Base-by-base conservation (phyloP, 2,329 filamentous ascomycete species). In the Sporothrix curviconia region DNA sequence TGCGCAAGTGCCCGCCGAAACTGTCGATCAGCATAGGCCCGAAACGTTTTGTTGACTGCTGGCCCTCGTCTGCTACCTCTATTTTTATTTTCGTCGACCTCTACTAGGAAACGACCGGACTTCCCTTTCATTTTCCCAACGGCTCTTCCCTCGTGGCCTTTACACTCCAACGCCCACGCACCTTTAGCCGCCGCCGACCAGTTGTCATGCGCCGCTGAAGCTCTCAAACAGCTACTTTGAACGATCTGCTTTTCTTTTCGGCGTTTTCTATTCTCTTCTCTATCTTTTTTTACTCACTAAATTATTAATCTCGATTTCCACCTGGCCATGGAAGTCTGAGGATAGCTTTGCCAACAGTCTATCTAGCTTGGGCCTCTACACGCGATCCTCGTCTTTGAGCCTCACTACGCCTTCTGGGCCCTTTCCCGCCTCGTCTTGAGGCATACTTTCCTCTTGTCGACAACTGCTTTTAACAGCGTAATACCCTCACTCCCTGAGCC, bases 1-100 rank as follows among this genome's bases (percentile, higher is more conserved):
- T 19, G 52, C 60, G 62, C 53, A 47, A 43, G 55, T 32, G 28
- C 63, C 64, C 64, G 62, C 67, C 69, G 68, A 72, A 71, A 71
- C 70, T 65, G 69, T 67, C 68, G 69, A 72, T 72, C 71, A 70
- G 62, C 67, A 69, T 64, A 64, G 65, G 66, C 65, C 66, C 70
- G 69, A 72, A 71, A 71, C 69, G 63, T 55, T 58, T 34, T 58
- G 34, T 36, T 52, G 37, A 56, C 58, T 24, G 43, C 50, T 43
- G 50, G 28, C 28, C 28, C 11, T n/a, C n/a, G n/a, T 32, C 11
- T 32, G 28, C 6, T 5, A 32, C 28, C 6, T 32, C 28, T n/a
- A n/a, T n/a, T n/a, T 5, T 32, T 36, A 25, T 57, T 59, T 47
- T 37, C 34, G 22, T 42, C 36, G 36, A 7, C 32, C n/a, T 42